Conservation (phyloP, 1,139 yeast species). For the Yamadazyma dendronema region DNA sequence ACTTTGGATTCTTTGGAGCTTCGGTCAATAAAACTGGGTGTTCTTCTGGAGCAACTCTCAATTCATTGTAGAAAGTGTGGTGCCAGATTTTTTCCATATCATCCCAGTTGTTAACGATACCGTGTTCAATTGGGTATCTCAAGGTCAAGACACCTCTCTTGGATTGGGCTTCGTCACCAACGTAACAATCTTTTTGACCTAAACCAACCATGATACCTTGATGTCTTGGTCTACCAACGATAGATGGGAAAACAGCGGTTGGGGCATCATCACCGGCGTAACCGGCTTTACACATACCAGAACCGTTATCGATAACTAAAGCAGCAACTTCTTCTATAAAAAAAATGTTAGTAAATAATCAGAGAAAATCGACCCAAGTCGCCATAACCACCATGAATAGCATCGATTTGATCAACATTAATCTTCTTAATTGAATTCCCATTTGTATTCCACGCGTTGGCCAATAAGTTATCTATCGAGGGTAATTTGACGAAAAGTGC, state of each 20-base stretch:
- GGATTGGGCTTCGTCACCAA: constrained; percentile 99
- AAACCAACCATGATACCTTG: constrained; percentile 99
- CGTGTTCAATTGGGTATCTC: constrained; percentile 99
- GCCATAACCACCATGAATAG: no score
- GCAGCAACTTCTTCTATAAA: constrained; percentile 56
- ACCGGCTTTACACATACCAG: constrained; percentile 99
- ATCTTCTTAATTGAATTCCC: no score
- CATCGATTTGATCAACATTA: no score
- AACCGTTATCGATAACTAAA: constrained; percentile 98
- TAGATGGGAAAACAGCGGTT: constrained; percentile 99
- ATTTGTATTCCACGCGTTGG: no score
- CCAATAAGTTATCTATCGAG: no score
- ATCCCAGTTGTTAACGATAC: constrained; percentile 99
- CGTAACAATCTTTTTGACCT: constrained; percentile 99
- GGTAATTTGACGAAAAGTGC: no score
- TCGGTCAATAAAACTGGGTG: constrained; percentile 97
- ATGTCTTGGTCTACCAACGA: constrained; percentile 99
- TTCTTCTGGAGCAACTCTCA: constrained; percentile 98
- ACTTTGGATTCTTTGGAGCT: constrained; percentile 99
- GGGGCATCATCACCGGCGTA: constrained; percentile 99
- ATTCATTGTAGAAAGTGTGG: constrained; percentile 95
- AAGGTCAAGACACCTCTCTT: constrained; percentile 99
- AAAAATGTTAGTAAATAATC: constrained; percentile 21
- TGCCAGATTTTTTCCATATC: constrained; percentile 99
- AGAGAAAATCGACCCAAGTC: neutral